Evolutionary conservation across 1,284 basidiomycete genomes (phyloP).

Genomic region (Ustilago nuda): DNA sequence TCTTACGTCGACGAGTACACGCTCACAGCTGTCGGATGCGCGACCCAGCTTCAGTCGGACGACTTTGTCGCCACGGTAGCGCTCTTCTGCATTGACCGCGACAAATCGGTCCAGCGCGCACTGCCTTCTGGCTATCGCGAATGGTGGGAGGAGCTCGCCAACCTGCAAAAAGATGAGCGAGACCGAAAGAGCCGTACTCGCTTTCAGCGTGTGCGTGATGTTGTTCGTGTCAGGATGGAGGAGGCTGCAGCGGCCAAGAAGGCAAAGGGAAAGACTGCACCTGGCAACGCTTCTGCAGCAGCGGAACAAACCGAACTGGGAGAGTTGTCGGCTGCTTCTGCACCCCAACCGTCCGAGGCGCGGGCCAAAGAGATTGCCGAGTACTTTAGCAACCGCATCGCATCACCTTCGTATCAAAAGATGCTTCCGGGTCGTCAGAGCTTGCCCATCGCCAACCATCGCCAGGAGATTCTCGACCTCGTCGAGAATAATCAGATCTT

Average conservation of each 20-base stretch:
- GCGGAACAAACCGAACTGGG: slow-evolving; percentile 44
- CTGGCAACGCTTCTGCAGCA: slow-evolving; percentile 15
- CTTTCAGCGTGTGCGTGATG: slow-evolving; percentile 73
- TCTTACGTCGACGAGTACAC: slow-evolving; percentile 76
- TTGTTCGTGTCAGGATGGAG: slow-evolving; percentile 76
- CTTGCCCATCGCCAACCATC: slow-evolving; percentile 89
- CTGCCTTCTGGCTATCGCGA: slow-evolving; percentile 87
- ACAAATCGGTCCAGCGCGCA: slow-evolving; percentile 66
- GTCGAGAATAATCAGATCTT: slow-evolving; percentile 86
- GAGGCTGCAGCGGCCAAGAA: slow-evolving; percentile 52
- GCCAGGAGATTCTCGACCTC: slow-evolving; percentile 79
- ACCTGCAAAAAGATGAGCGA: slow-evolving; percentile 75
- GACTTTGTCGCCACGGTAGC: slow-evolving; percentile 90
- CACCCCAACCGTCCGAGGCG: slow-evolving; percentile 37
- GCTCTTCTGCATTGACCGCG: slow-evolving; percentile 73
- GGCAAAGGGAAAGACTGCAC: slow-evolving; percentile 39
- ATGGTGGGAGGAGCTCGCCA: slow-evolving; percentile 92
- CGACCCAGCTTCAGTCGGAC: slow-evolving; percentile 82
- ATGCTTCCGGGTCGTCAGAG: slow-evolving; percentile 84
- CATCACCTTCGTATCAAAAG: slow-evolving; percentile 76
- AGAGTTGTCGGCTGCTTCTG: slow-evolving; percentile 46
- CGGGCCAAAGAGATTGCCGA: slow-evolving; percentile 43
- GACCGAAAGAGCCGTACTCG: slow-evolving; percentile 76
- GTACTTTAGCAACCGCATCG: slow-evolving; percentile 34
- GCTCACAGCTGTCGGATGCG: slow-evolving; percentile 88